Base-by-base conservation (phyloP, 495 filamentous ascomycete species). In the Cercophora newfieldiana region DNA sequence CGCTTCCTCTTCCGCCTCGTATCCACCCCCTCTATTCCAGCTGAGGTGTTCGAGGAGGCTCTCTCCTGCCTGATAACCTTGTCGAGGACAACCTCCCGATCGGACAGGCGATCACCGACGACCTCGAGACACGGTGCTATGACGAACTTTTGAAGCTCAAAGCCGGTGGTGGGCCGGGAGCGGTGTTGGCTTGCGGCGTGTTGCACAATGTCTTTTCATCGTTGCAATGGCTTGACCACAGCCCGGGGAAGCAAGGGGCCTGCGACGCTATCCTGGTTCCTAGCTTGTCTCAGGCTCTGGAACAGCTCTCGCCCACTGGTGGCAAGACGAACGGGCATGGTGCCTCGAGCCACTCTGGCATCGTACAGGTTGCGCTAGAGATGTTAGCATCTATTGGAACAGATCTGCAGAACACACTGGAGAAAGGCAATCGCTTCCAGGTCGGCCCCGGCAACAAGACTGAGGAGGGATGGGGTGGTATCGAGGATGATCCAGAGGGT, bases 351-450 rank as follows among this genome's bases (percentile, higher is more conserved):
- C 61, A 76, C 7, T 66, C 69, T 21, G 71, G 82, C 47, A 73
- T 81, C 22, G 61, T 84, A 33, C 77, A 84, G 66, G 63, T 83
- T 18, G 83, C 82, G 18, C 69, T 89, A 1, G 86, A 87, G 66
- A 80, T 86, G 7, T 65, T 87, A 1, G 85, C 84, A 8, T 86
- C 87, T 7, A 87, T 89, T 63, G 85, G 85, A 25, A 86, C 85
- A 1, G 76, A 77, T 26, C 73, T 87, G 22, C 80, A 83, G 37
- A 76, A 79, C 22, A 76, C 80, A 44, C 71, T 82, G 33, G 77
- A 74, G 68, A 80, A 72, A 61, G 74, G 75, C 3, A 75, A 72
- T 37, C 71, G 70, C 33, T 70, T 68, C 10, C 65, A 66, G 19
- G 30, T 47, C 14, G 68, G 62, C 0, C 48, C 58, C 14, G 65